These are phyloP conservation scores for Heliamphora exappendiculata DNA, from an alignment of 148 eudicot species.

Conservation along the genomic window DNA sequence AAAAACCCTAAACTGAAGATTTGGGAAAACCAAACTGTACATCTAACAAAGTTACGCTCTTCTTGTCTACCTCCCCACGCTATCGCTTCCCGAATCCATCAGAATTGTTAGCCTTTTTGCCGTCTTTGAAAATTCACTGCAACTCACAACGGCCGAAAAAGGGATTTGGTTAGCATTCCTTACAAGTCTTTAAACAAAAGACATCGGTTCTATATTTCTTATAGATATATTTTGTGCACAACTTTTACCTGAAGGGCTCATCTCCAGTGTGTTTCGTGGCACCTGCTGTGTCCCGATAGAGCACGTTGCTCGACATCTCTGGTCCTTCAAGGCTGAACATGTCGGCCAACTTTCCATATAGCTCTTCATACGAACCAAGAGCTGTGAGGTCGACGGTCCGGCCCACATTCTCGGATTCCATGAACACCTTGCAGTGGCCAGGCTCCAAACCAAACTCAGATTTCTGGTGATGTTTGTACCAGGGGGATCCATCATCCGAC, in stretches of 20 bases:
- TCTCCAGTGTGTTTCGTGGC: constrained; percentile 24
- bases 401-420: constrained; percentile 46
- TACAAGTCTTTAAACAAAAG: too few relatives aligned
- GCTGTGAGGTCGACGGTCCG: constrained; percentile 40
- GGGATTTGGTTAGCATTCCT: neutral
- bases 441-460: constrained; percentile 32
- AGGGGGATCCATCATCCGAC: constrained; percentile 41
- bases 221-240: neutral
- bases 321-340: constrained; percentile 43
- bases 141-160: neutral
- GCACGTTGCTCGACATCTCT: constrained; percentile 46
- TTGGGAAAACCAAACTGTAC: constrained; percentile 19
- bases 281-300: constrained; percentile 32
- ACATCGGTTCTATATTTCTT: too few relatives aligned
- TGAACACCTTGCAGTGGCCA: constrained; percentile 38
- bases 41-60: neutral
- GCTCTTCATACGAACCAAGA: constrained; percentile 51
- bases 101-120: constrained; percentile 38
- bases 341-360: constrained; percentile 42
- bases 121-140: constrained; percentile 40
- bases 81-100: constrained; percentile 32
- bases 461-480: constrained; percentile 22
- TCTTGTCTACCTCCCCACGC: constrained; percentile 17
- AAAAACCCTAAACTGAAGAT: neutral
- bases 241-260: constrained; percentile 36